Percentiles rank a stretch among this genome's conserved stretches.
Conservation (phyloP, 176 grass and related monocot species). For the Lolium rigidum region DNA sequence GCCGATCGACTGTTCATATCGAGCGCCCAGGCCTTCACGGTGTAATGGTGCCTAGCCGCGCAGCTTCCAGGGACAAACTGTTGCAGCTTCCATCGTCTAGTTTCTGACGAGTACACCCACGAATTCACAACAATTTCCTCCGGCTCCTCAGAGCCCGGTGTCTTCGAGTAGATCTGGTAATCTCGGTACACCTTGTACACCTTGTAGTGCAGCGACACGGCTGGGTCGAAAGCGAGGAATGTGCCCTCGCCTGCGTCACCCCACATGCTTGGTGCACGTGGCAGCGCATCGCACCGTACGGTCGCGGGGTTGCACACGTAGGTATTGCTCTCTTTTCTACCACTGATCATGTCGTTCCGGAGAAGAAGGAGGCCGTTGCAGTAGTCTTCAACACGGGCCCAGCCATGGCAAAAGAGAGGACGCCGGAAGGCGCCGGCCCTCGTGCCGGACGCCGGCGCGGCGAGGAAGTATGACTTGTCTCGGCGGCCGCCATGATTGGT, state of each 20-base stretch:
- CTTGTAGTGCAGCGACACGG: not conserved
- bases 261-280: too few species aligned
- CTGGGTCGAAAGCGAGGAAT: not conserved
- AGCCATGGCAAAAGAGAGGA: not conserved
- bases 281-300: not conserved
- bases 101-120: not conserved
- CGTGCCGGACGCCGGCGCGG: not conserved
- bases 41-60: too few species aligned
- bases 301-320: not conserved
- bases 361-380: not conserved
- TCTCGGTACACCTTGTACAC: not conserved
- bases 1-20: too few species aligned
- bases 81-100: not conserved
- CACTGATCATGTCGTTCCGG: not conserved
- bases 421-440: not conserved
- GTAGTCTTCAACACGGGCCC: not conserved
- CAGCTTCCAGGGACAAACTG: not conserved
- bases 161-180: not conserved
- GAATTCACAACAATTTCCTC: not conserved
- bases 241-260: too few species aligned
- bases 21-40: too few species aligned
- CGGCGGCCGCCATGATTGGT: not conserved
- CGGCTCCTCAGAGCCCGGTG: not conserved
- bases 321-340: not conserved
- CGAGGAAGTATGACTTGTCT: not conserved